Base-by-base conservation (phyloP, 345 rosid species). In the Adansonia digitata region DNA sequence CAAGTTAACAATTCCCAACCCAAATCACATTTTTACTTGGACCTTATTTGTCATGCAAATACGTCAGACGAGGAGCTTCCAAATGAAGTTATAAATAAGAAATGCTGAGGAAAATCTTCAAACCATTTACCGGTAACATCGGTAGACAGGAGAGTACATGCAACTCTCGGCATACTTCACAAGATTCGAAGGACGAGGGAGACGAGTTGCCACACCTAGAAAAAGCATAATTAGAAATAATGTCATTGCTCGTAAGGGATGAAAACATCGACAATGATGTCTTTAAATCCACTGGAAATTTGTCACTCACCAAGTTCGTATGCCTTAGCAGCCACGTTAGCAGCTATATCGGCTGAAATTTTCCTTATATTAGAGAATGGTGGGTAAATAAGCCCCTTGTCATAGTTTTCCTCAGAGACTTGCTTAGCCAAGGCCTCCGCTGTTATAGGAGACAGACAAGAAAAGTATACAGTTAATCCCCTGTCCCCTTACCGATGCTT, bases 291-390 rank as follows among this genome's bases (percentile, higher is more conserved):
- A 18, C 20, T 29, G 11, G 20, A n/a, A n/a, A 27, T n/a, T n/a
- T 53, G 40, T 7, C 22, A 75, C 75, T 81, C 48, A 94, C 98
- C 98, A 13, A 89, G 93, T 77, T 96, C 97, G 61, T 96, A 96
- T 3, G 93, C 97, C 83, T 96, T 95, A 4, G 90, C 88, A 64
- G 97, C 98, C 11, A 91, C 97, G 17, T 80, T 86, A 59, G 97
- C 92, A 48, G 99, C 99, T n/a, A 96, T 95, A n/a, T 82, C 66
- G 40, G 97, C 97, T 2, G 97, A 96, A 42, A 96, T 93, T 53
- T 87, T 91, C 57, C 98, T 83, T 29, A 95, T 95, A 43, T 85
- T 88, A 14, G 90, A 81, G 75, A 93, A 88, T 18, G 97, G 90
- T 13, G 97, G 98, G 85, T 87, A 93, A 56, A 96, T 92, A 78